Base-by-base conservation (phyloP, 495 filamentous ascomycete species). In the Talaromyces borbonicus region DNA sequence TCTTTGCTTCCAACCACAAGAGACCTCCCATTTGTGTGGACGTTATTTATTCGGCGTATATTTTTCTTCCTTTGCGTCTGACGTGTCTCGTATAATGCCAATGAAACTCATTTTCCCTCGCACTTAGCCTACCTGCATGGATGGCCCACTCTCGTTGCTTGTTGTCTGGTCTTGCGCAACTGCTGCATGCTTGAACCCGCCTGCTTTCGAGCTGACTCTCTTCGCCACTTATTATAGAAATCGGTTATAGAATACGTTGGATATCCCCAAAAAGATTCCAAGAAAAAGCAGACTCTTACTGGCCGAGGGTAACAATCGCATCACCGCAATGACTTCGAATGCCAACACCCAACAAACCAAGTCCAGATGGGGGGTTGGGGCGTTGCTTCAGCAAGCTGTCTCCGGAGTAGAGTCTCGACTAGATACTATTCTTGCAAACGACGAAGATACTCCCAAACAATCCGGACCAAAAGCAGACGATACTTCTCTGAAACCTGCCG, bases 331-430 rank as follows among this genome's bases (percentile, higher is more conserved):
- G 69, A 52, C 67, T 32, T 67, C 69, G 30, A 60, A 62, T 37
- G 41, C 56, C n/a, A n/a, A n/a, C n/a, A n/a, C n/a, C 4, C 62
- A 61, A 26, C 22, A 53, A 8, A 16, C 54, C 11, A 70, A 65
- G 46, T 43, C 56, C n/a, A 69, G 61, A 63, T 73, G 67, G 65
- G 67, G 66, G 18, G 58, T 71, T 33, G 86, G 89, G 18, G 85
- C 81, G 23, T 85, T 98, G 56, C 71, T 99, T 38, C 84, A 85
- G 49, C 87, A 94, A 60, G 90, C 90, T 43, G 87, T 96, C 42
- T 88, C 89, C 22, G 87, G 88, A 30, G 84, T 99, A 37, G 92
- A 99, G 65, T 93, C 90, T 48, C 79, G 85, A 38, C 72, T 99
- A 31, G 92, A 99, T 60, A 85, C 77, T 38, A 95, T 99, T 44